Base-by-base conservation (phyloP, 805 yeast species). In the Teunomyces gatunensis region DNA sequence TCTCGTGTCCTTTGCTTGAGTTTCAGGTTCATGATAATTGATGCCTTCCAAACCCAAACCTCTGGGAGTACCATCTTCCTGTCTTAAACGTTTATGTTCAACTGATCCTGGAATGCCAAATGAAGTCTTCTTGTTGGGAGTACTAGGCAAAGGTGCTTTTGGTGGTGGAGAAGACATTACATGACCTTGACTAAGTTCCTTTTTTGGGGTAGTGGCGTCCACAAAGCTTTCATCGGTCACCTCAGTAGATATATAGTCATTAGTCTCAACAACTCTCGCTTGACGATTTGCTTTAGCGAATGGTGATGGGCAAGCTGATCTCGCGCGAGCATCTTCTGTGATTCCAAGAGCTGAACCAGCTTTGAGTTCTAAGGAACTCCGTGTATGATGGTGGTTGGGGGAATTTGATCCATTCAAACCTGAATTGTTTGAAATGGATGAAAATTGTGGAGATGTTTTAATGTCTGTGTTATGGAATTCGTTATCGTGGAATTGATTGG, bases 191-290 rank as follows among this genome's bases (percentile, higher is more conserved):
- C 18, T 2, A 1, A 15, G 28, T 1, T 47, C 23, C 42, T 49
- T 55, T 25, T 48, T 50, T 5, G 62, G 63, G 6, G 60, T 55
- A 6, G 59, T 40, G 13, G 39, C 32, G 12, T 45, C 49, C n/a
- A 45, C 13, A 5, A 41, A 11, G 57, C 39, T 44, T n/a, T 49
- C 55, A 23, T 44, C 51, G n/a, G 54, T 42, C 23, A 42, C 32
- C 9, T 47, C 52, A 1, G 49, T 45, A 4, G 49, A 47, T 11
- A 47, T 50, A 15, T 53, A 61, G 28, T 67, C 69, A 44, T 59
- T 62, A 2, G 72, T 65, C 49, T 73, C 78, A 3, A 73, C 68
- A 6, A 73, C 75, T 25, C 77, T 61, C 2, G 78, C 78, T 52
- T 73, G 78, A 44, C 78, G 60, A 47, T 73, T 73, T 5, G 63